Evolutionary conservation across 306 rosid genomes (phyloP).

Genomic region (Abrus precatorius): DNA sequence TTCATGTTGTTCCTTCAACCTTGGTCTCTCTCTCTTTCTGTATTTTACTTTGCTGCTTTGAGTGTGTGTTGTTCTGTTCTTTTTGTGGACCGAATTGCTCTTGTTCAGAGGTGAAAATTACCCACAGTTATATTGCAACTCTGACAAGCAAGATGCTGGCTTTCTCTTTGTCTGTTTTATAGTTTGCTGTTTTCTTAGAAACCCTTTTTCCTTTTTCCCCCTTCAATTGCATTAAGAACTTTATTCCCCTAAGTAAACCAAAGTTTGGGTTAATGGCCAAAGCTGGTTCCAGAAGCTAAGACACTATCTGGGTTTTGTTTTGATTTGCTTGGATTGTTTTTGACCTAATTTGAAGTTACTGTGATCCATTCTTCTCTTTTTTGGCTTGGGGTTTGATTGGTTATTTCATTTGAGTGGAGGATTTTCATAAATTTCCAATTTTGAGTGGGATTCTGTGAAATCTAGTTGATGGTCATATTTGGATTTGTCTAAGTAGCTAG

Average conservation of each 20-base stretch:
- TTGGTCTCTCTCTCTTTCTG: conserved; percentile 26
- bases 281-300: conserved; percentile 43
- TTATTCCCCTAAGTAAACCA: background rate
- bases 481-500: conserved; percentile 45
- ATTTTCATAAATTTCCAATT: conserved; percentile 37
- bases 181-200: conserved; percentile 33
- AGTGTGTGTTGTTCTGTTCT: conserved; percentile 9
- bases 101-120: conserved; percentile 23
- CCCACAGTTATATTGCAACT: conserved; percentile 2
- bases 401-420: conserved; percentile 40
- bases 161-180: conserved; percentile 1
- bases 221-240: conserved; percentile 43
- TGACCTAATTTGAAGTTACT: conserved; percentile 36
- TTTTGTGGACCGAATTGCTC: conserved; percentile 54
- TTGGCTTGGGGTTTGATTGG: conserved; percentile 21
- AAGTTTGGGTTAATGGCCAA: conserved; percentile 51
- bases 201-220: conserved; percentile 50
- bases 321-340: background rate
- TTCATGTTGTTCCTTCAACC: background rate
- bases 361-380: conserved; percentile 46
- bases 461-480: conserved; percentile 46
- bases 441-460: conserved; percentile 44
- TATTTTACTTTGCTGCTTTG: conserved; percentile 42
- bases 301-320: conserved; percentile 37
- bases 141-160: conserved; percentile 45